phyloP scores from a whole-genome alignment of 106 monocot species.

The Xerophyta viscosa region DNA sequence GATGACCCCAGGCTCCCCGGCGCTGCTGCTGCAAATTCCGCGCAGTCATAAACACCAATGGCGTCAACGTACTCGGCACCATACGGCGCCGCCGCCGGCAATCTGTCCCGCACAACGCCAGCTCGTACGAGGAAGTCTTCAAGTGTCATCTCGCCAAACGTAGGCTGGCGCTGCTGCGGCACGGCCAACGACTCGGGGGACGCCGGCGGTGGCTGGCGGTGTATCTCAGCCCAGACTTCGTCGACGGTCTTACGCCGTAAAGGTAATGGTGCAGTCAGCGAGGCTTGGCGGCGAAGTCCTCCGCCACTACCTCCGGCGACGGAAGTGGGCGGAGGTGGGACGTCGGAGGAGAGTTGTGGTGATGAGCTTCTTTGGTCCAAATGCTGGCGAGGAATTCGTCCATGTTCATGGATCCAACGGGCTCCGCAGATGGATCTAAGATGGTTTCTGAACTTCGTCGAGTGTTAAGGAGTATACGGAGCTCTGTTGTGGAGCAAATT shows the following conservation, averaged over 20 bases:
- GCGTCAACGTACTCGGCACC: neutral
- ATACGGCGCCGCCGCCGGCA: too few species aligned
- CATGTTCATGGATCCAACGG: conserved; percentile 38
- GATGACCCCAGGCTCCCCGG: conserved; percentile 31
- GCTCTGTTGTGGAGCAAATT: conserved; percentile 1
- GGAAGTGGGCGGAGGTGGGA: neutral
- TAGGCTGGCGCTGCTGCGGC: conserved; percentile 12
- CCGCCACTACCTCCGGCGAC: neutral
- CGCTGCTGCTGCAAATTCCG: too few species aligned
- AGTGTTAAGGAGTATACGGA: conserved; percentile 27
- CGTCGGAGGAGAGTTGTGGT: neutral
- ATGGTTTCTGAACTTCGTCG: conserved; percentile 21
- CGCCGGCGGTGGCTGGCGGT: too few species aligned
- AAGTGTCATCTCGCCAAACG: conserved; percentile 35
- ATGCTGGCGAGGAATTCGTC: conserved; percentile 34
- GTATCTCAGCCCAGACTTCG: conserved; percentile 35
- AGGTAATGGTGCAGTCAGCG: conserved; percentile 10
- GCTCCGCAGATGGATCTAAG: conserved; percentile 13
- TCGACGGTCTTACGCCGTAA: conserved; percentile 26
- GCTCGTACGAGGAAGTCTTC: conserved; percentile 36
- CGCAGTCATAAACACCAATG: too few species aligned
- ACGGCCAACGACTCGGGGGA: too few species aligned
- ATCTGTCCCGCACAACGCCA: conserved; percentile 28
- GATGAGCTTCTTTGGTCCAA: conserved; percentile 20
- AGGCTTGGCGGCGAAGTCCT: conserved; percentile 7